Evolutionary conservation across 495 filamentous ascomycete species (phyloP), one percentile per base, ranked within the genome.

Genomic region (Immersiella caudata): DNA sequence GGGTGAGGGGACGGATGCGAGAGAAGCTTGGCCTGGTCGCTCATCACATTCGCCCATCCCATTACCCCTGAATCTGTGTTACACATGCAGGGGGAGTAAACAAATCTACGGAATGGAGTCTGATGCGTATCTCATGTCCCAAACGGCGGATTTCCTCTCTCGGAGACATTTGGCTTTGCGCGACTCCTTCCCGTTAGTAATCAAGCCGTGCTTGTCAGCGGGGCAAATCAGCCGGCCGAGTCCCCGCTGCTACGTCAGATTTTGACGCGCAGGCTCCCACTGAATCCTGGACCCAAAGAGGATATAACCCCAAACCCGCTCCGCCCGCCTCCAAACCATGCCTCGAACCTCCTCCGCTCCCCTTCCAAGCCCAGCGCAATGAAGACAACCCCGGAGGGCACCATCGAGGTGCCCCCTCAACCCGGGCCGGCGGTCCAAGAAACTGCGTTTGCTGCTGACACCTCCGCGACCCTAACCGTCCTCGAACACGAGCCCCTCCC

Each of bases 361-460:
- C n/a, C 2, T 16, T 22, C 49, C 25, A n/a, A 6, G 22, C 2
- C 22, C n/a, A 26, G 21, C 52, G n/a, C 25, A 7, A 55, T 55
- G 52, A 55, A 55, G n/a, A 11, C 52, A 14, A 46, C 9, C 40
- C 11, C 40, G 5, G 5, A 46, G 40, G 40, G 40, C 40, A 46
- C 40, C 21, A 33, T 59, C 24, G 56, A 59, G 21, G 26, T 59
- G 26, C 56, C 56, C 22, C 56, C 56, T 26, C 56, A 27, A 59
- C 56, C 56, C 1, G 56, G 25, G 1, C 25, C 56, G 24, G 18
- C 56, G 5, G 26, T 35, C 9, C 56, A 46, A 24, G 29, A 57
- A 25, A 66, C 21, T 7, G 33, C 60, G 8, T 62, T 46, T 18
- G 21, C 46, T 6, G 21, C 22, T 33, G 7, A 26, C 27, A 4